Base-by-base conservation (phyloP, 805 yeast species). In the Soucietia sequanensis region DNA sequence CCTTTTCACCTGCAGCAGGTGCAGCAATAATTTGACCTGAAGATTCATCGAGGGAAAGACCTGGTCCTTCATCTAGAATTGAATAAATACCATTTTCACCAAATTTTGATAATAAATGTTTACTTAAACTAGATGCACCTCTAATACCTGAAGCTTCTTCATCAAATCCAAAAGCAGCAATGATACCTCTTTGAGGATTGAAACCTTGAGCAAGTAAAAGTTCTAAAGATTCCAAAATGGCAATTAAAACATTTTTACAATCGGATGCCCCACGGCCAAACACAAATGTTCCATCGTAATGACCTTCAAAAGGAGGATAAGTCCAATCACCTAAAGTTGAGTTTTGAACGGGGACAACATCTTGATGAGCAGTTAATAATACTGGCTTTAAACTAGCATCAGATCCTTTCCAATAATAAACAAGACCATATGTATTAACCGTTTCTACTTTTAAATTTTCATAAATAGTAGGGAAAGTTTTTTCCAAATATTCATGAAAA, bases 181-280 rank as follows among this genome's bases (percentile, higher is more conserved):
- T 42, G 11, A 84, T 54, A 2, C 86, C 71, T 57, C 95, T 75
- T 34, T 68, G 56, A n/a, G 89, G 86, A 27, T 52, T 37, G 59
- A 69, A 83, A 1, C 70, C 80, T 13, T 68, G 69, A 14, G 60
- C 56, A 22, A 60, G 47, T 19, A 84, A 50, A 22, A 83, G 56
- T 48, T 82, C 87, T n/a, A 76, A 54, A 2, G 89, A 70, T 53
- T 84, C 90, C 51, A 85, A 54, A 31, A 81, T 72, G 2, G 80
- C 83, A 41, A 81, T 65, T 31, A 88, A 63, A 23, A 80, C 60
- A 52, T 80, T 80, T 57, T 88, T 88, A 54, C 88, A 81, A 56
- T 88, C 96, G 28, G 72, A 58, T 3, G 85, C 56, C 25, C 96
- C 96, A 48, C 95, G 72, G 2, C 95, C 95, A 74, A 78, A 84